Evolutionary conservation across 306 rosid species (phyloP).

Genomic region (Sophora flavescens): DNA sequence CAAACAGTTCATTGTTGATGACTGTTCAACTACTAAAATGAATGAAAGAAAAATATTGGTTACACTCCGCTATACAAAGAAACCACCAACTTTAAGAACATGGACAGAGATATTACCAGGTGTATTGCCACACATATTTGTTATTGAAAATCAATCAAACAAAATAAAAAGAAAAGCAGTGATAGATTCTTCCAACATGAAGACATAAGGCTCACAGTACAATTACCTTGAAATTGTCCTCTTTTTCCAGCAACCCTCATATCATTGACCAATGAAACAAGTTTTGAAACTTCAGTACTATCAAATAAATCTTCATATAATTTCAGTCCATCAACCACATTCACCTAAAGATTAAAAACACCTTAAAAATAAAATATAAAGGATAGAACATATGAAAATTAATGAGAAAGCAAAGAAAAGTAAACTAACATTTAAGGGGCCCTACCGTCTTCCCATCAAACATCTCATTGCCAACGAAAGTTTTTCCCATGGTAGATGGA

Average conservation of each 20-base stretch:
- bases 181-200: neutral
- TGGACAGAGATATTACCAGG: no score
- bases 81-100: conserved; percentile 1
- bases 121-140: no score
- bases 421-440: conserved; percentile 40
- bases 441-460: conserved; percentile 79
- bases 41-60: neutral
- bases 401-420: neutral
- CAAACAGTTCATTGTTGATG: conserved; percentile 1
- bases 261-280: conserved; percentile 66
- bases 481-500: conserved; percentile 57
- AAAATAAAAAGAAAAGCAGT: no score
- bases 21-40: neutral
- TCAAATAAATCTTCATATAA: conserved; percentile 59
- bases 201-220: conserved; percentile 14
- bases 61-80: neutral
- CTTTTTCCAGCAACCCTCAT: conserved; percentile 70
- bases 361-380: conserved; percentile 14
- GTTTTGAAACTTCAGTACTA: conserved; percentile 64
- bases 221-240: conserved; percentile 72
- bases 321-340: conserved; percentile 79
- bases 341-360: conserved; percentile 59
- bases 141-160: no score
- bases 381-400: neutral
- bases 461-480: conserved; percentile 67